phyloP scores from a whole-genome alignment of 2,329 filamentous ascomycete species.

The Dothideomycetidae sp. region DNA sequence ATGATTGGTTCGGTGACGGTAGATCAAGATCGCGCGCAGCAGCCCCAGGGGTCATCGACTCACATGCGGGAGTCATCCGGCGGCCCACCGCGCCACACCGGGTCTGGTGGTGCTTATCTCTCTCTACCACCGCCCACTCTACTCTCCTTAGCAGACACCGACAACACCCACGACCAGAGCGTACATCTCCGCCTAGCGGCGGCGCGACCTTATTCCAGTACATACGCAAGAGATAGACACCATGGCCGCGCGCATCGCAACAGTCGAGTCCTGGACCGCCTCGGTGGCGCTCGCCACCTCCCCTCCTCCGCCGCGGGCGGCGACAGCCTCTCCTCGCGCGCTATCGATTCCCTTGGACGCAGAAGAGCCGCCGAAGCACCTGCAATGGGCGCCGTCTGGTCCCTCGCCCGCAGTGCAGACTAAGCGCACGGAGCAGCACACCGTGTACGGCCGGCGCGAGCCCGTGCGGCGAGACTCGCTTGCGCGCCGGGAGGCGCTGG shows the following conservation, averaged over 20 bases:
- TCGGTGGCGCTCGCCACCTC: slow-evolving; percentile 31
- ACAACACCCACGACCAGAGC: too few species aligned
- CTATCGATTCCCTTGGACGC: slow-evolving; percentile 66
- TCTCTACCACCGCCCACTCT: too few species aligned
- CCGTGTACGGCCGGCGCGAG: slow-evolving; percentile 37
- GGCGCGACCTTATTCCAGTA: too few species aligned
- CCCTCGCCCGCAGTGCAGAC: slow-evolving; percentile 49
- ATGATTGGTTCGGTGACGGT: too few species aligned
- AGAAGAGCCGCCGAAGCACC: slow-evolving; percentile 32
- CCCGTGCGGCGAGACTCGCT: slow-evolving; percentile 45
- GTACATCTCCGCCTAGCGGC: too few species aligned
- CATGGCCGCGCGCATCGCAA: not conserved
- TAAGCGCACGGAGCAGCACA: slow-evolving; percentile 28
- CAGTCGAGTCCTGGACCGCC: slow-evolving; percentile 34
- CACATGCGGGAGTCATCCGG: too few species aligned
- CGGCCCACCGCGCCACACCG: too few species aligned
- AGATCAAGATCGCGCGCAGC: too few species aligned
- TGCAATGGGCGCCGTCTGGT: slow-evolving; percentile 54
- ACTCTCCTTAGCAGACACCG: too few species aligned
- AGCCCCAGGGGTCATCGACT: too few species aligned
- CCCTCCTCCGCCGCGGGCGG: slow-evolving; percentile 26
- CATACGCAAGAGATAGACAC: too few species aligned
- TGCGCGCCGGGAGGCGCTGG: slow-evolving; percentile 56
- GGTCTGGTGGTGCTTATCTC: too few species aligned
- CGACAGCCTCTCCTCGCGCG: not conserved